phyloP scores from a whole-genome alignment of 2,329 filamentous ascomycete species.

The Cytospora piceicola region DNA sequence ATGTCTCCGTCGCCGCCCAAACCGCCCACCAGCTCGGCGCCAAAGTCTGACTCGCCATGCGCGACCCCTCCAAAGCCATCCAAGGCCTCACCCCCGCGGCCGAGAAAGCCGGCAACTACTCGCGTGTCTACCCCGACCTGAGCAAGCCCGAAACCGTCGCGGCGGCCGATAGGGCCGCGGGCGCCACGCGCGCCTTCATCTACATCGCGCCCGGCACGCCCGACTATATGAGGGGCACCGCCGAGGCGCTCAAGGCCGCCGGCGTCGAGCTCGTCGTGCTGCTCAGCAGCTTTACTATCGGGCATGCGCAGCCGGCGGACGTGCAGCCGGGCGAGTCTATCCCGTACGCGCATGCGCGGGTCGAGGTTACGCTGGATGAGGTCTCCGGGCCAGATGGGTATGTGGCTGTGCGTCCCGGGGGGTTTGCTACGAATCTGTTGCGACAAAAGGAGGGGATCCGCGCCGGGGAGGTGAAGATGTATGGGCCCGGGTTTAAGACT shows the following conservation, averaged over 20 bases:
- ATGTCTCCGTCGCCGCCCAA: slow-evolving; percentile 46
- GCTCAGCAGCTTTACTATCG: slow-evolving; percentile 46
- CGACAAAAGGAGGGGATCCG: slow-evolving; percentile 38
- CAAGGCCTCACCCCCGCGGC: slow-evolving; percentile 32
- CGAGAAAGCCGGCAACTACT: slow-evolving; percentile 25
- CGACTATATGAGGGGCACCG: slow-evolving; percentile 46
- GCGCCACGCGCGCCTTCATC: slow-evolving; percentile 54
- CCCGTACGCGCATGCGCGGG: slow-evolving; percentile 46
- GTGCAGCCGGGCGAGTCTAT: slow-evolving; percentile 41
- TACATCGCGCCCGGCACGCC: slow-evolving; percentile 43
- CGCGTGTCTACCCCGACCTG: slow-evolving; percentile 46
- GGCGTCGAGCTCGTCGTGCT: slow-evolving; percentile 50
- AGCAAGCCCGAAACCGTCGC: slow-evolving; percentile 45
- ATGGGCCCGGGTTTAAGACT: slow-evolving; percentile 37
- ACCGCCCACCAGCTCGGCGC: slow-evolving; percentile 45
- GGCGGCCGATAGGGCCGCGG: slow-evolving; percentile 45
- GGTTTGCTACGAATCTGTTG: slow-evolving; percentile 49
- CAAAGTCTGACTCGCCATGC: slow-evolving; percentile 37
- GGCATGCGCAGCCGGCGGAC: slow-evolving; percentile 37
- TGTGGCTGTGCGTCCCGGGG: slow-evolving; percentile 47
- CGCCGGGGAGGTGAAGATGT: slow-evolving; percentile 41
- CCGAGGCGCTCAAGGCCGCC: slow-evolving; percentile 48
- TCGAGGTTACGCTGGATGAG: slow-evolving; percentile 48
- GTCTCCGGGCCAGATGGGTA: slow-evolving; percentile 44
- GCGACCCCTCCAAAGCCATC: slow-evolving; percentile 45